These are phyloP conservation scores for Cornus kousa DNA, from an alignment of 148 eudicot species.

Conservation along the genomic window DNA sequence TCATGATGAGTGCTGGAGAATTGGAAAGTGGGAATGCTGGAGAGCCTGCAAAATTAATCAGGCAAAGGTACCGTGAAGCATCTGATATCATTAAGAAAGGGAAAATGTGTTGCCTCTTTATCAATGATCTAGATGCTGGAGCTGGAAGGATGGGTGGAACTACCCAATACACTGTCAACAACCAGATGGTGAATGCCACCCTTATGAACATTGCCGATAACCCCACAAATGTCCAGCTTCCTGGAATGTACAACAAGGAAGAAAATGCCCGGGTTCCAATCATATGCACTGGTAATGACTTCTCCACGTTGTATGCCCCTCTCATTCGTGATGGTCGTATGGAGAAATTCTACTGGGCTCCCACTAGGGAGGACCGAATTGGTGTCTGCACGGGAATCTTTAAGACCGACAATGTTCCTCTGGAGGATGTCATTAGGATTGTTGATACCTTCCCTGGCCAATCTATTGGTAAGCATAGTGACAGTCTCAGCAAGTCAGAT, in stretches of 20 bases:
- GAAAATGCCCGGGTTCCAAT: slow-evolving; percentile 33
- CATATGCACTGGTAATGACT: slow-evolving; percentile 33
- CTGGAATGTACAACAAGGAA: slow-evolving; percentile 45
- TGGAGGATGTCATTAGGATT: slow-evolving; percentile 20
- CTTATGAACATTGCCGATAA: slow-evolving; percentile 42
- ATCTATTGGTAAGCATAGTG: slow-evolving; percentile 31
- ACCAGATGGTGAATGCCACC: slow-evolving; percentile 41
- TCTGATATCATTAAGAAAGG: slow-evolving; percentile 38
- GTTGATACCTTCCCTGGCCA: slow-evolving; percentile 41
- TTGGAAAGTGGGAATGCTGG: slow-evolving; percentile 38
- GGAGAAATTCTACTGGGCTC: slow-evolving; percentile 43
- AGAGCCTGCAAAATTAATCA: slow-evolving; percentile 33
- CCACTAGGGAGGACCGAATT: slow-evolving; percentile 32
- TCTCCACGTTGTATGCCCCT: slow-evolving; percentile 38
- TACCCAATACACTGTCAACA: slow-evolving; percentile 34
- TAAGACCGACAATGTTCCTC: slow-evolving; percentile 19
- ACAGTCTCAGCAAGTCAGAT: not conserved
- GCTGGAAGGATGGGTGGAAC: slow-evolving; percentile 41
- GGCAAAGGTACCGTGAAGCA: slow-evolving; percentile 39
- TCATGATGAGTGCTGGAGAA: slow-evolving; percentile 46
- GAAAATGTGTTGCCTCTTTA: slow-evolving; percentile 35
- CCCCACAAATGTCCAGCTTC: slow-evolving; percentile 37
- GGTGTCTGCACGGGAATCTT: slow-evolving; percentile 33
- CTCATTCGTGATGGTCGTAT: slow-evolving; percentile 36
- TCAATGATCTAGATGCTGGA: slow-evolving; percentile 38